Percentiles rank a stretch among this genome's conserved stretches.
These are phyloP conservation scores for Tuber magnatum DNA, from an alignment of 495 filamentous ascomycete species.

Conservation along the genomic window DNA sequence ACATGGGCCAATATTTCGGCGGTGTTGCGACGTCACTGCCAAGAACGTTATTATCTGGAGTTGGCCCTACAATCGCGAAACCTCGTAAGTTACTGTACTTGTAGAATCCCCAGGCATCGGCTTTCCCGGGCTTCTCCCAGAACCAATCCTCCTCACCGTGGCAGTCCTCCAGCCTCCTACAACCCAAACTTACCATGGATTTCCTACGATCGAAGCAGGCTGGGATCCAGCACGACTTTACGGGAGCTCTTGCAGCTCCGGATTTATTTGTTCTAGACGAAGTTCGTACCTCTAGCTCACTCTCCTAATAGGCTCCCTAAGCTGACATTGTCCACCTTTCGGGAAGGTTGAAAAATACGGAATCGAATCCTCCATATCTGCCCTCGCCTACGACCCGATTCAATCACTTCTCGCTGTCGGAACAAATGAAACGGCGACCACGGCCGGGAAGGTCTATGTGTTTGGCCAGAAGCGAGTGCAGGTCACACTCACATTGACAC, in stretches of 20 bases:
- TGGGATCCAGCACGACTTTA: constrained; percentile 72
- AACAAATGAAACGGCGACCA: constrained; percentile 71
- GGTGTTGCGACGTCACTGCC: constrained; percentile 25
- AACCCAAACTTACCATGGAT: constrained; percentile 29
- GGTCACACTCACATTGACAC: constrained; percentile 57
- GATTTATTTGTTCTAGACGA: constrained; percentile 77
- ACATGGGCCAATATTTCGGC: neutral
- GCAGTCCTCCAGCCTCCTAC: neutral
- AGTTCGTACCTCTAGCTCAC: constrained; percentile 44
- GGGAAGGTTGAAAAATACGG: constrained; percentile 70
- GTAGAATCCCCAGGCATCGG: neutral
- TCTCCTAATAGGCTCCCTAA: constrained; percentile 27
- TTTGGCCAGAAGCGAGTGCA: constrained; percentile 78
- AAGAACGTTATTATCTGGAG: constrained; percentile 9
- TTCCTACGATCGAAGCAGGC: constrained; percentile 89
- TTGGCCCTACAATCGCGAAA: constrained; percentile 13
- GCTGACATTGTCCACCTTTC: constrained; percentile 26
- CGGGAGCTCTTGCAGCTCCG: constrained; percentile 59
- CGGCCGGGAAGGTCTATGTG: constrained; percentile 76
- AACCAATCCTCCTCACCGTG: neutral
- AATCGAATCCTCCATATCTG: constrained; percentile 66
- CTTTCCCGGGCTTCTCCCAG: neutral
- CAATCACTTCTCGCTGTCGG: constrained; percentile 92
- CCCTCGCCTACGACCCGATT: constrained; percentile 80
- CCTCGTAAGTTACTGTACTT: too few relatives aligned